Base-by-base conservation (phyloP, 75 land plant genomes). In the Ceratopteris richardii region DNA sequence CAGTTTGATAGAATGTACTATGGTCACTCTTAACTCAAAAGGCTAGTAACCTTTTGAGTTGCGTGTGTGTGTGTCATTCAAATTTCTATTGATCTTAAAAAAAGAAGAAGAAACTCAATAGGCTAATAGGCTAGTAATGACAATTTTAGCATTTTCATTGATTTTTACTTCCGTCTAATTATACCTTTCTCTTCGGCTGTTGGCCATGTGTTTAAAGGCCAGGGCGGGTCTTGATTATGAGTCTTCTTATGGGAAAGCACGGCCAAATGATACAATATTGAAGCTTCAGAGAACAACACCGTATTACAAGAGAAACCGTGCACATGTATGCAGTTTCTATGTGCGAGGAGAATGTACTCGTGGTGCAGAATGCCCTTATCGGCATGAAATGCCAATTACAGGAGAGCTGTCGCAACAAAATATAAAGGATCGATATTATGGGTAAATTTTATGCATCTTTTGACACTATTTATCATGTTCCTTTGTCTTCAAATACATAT, bases 331-430 rank as follows among this genome's bases (percentile, higher is more conserved):
- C 63, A 89, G 98, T 77, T 94, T 94, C 55, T 94, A 69, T 77
- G 75, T 83, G 11, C 75, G 88, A 12, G 98, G 98, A 42, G 91
- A 86, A 65, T 94, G 98, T 60, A 89, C 96, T 11, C 72, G 98
- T 60, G 98, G 98, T 56, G 87, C 82, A 47, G 98, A 89, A 55
- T 94, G 98, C 52, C 98, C 98, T 19, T 94, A 89, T 60, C 64
- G 98, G 26, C 98, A 94, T 64, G 98, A 94, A 67, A 94, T 94
- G 98, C 98, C 96, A 14, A 74, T 69, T 27, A 81, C 82, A 51
- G 96, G 98, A 23, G 98, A 94, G 65, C 77, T 94, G 22, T 85
- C 98, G 23, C 96, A 94, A 48, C 96, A 94, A 47, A 94, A 94
- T 57, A 94, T 94, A 19, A 94, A 94, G 64, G 96, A 94, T 62